Percentiles rank a stretch among this genome's conserved stretches.
Conservation (phyloP, 73 alveolate species). For the Paramecium primaurelia region DNA sequence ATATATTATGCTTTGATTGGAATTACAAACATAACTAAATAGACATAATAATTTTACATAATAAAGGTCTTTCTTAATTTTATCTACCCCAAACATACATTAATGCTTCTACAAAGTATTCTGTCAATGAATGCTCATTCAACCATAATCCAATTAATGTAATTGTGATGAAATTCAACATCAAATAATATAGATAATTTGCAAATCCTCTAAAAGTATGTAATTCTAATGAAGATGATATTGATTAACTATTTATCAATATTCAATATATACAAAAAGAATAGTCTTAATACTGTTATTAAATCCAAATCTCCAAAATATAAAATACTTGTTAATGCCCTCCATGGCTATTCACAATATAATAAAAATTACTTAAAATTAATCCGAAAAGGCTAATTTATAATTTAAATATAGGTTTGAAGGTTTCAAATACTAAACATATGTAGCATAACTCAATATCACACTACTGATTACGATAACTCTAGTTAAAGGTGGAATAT, state of each 20-base stretch:
- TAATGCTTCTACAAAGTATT: neutral
- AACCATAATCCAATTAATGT: neutral
- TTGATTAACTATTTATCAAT: neutral
- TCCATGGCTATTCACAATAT: neutral
- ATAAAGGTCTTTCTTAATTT: neutral
- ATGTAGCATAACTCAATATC: neutral
- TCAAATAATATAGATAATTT: neutral
- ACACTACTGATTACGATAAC: neutral
- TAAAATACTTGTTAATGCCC: neutral
- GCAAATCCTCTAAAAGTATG: conserved; percentile 16
- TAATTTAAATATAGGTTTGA: neutral
- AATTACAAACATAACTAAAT: neutral
- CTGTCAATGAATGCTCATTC: neutral
- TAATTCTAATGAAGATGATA: neutral
- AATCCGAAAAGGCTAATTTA: conserved; percentile 31
- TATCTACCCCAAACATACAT: neutral
- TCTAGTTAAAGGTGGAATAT: conserved; percentile 35
- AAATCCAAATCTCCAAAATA: conserved; percentile 10
- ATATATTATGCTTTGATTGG: neutral
- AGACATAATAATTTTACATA: neutral
- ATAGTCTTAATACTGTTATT: neutral
- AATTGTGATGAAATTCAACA: neutral
- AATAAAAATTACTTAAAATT: neutral
- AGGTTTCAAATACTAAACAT: neutral
- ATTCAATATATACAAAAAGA: neutral